phyloP scores from a whole-genome alignment of 1,284 basidiomycete species.

The Irpex sp. region DNA sequence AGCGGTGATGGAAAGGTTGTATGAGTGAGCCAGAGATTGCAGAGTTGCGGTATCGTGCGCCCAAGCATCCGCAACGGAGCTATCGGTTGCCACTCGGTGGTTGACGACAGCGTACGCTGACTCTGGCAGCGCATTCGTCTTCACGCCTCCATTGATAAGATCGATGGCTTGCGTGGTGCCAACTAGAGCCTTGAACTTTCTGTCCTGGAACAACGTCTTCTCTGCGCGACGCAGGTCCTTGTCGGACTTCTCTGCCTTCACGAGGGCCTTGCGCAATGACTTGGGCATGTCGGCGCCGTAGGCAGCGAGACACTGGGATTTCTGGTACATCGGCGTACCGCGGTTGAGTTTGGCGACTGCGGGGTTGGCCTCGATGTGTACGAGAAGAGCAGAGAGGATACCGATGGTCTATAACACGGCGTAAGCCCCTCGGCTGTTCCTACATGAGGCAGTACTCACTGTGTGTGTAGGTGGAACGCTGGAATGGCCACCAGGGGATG shows the following conservation, averaged over 20 bases:
- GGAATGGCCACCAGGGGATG: slow-evolving; percentile 63
- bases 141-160: slow-evolving; percentile 54
- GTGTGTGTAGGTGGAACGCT: slow-evolving; percentile 55
- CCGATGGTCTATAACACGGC: slow-evolving; percentile 42
- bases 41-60: slow-evolving; percentile 37
- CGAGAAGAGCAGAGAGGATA: slow-evolving; percentile 45
- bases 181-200: slow-evolving; percentile 29
- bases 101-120: slow-evolving; percentile 48
- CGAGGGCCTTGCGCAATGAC: slow-evolving; percentile 32
- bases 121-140: slow-evolving; percentile 57
- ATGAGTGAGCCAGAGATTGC: slow-evolving; percentile 34
- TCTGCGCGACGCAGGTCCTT: slow-evolving; percentile 37
- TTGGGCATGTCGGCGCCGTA: slow-evolving; percentile 39
- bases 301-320: slow-evolving; percentile 38
- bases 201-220: slow-evolving; percentile 29
- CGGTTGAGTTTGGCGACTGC: slow-evolving; percentile 33
- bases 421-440: background rate
- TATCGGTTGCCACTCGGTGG: slow-evolving; percentile 43
- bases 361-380: slow-evolving; percentile 45
- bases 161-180: slow-evolving; percentile 60
- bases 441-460: slow-evolving; percentile 23
- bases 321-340: slow-evolving; percentile 38
- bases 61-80: slow-evolving; percentile 39
- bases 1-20: slow-evolving; percentile 41
- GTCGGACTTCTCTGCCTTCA: slow-evolving; percentile 33